Conservation (phyloP, 139 green algal species). For the Microglena sp. region DNA sequence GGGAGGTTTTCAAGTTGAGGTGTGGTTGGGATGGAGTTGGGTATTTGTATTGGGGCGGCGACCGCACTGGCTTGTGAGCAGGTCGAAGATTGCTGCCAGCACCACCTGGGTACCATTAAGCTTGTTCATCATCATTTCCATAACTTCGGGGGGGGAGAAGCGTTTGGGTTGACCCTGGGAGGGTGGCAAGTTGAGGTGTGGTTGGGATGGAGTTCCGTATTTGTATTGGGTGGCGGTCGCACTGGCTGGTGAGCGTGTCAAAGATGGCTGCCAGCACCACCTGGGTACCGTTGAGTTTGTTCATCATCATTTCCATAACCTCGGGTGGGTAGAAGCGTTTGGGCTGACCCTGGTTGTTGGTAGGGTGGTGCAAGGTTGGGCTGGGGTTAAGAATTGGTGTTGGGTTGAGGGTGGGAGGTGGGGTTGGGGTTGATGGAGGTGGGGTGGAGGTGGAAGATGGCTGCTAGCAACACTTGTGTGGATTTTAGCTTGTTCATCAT, state of each 20-base stretch:
- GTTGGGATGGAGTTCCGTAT: too few species aligned
- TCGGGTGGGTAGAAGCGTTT: neutral
- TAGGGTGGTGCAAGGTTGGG: too few species aligned
- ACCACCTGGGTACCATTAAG: constrained; percentile 30
- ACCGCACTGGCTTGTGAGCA: constrained; percentile 25
- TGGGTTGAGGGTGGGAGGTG: too few species aligned
- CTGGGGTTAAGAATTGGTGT: neutral
- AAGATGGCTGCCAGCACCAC: constrained; percentile 23
- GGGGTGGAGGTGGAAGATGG: constrained; percentile 50
- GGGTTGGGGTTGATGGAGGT: too few species aligned
- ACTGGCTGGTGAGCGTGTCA: constrained; percentile 32
- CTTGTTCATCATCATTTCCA: constrained; percentile 28
- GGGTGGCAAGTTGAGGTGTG: too few species aligned
- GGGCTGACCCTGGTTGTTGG: neutral
- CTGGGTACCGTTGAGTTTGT: constrained; percentile 27
- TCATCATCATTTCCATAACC: constrained; percentile 25
- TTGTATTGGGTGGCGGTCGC: constrained; percentile 22
- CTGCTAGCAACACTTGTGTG: constrained; percentile 11
- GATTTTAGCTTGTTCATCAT: constrained; percentile 32
- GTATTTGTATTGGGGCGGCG: too few species aligned
- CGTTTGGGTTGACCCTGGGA: neutral
- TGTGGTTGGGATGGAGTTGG: too few species aligned
- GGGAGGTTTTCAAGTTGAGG: too few species aligned
- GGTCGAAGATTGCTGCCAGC: constrained; percentile 13
- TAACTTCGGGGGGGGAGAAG: neutral